Evolutionary conservation across 2,329 filamentous ascomycete genomes (phyloP).

Genomic region (Epichloe sibirici): DNA sequence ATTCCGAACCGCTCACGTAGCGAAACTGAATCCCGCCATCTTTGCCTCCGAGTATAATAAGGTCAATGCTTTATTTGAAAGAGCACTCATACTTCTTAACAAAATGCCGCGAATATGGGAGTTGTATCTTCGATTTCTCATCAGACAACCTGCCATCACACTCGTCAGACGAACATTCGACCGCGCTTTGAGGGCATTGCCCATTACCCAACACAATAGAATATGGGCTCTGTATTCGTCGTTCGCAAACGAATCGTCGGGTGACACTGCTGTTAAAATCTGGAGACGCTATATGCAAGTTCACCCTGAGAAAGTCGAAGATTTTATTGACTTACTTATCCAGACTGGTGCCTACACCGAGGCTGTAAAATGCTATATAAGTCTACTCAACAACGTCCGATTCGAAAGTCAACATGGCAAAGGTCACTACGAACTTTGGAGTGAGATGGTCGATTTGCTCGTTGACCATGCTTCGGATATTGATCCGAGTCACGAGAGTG

Average conservation of each 20-base stretch:
- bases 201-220: slow-evolving; percentile 87
- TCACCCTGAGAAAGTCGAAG: slow-evolving; percentile 87
- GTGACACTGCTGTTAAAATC: slow-evolving; percentile 80
- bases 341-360: slow-evolving; percentile 79
- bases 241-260: slow-evolving; percentile 83
- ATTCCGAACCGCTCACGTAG: slow-evolving; percentile 70
- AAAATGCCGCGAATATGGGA: slow-evolving; percentile 99
- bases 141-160: slow-evolving; percentile 85
- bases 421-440: slow-evolving; percentile 94
- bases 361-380: slow-evolving; percentile 81
- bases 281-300: slow-evolving; percentile 97
- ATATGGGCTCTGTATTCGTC: slow-evolving; percentile 88
- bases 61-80: slow-evolving; percentile 89
- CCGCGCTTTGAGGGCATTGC: slow-evolving; percentile 77
- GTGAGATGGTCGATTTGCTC: slow-evolving; percentile 88
- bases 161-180: slow-evolving; percentile 81
- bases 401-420: slow-evolving; percentile 91
- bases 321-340: slow-evolving; percentile 82
- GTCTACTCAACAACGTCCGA: slow-evolving; percentile 77
- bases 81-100: slow-evolving; percentile 83
- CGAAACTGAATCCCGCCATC: slow-evolving; percentile 69
- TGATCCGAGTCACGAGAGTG: slow-evolving; percentile 65
- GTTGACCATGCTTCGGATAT: slow-evolving; percentile 84
- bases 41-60: slow-evolving; percentile 77
- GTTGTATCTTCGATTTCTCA: slow-evolving; percentile 85